These are phyloP conservation scores for Alternaria incomplexa DNA, from an alignment of 2,329 filamentous ascomycete species.

Conservation along the genomic window DNA sequence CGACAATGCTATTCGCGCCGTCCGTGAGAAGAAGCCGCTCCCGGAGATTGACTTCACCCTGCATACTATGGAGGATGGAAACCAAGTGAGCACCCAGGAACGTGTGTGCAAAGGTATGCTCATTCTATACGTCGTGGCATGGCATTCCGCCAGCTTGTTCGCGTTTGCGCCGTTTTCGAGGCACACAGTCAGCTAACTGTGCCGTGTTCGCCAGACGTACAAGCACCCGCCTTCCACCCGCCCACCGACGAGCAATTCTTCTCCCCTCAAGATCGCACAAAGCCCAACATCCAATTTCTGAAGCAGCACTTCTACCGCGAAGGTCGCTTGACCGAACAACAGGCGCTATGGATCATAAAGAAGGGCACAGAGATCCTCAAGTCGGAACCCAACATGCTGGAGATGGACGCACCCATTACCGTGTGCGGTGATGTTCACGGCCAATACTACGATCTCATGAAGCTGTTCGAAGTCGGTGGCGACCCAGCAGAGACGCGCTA, in stretches of 20 bases:
- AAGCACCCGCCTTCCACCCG: conserved; percentile 92
- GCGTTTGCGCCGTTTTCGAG: conserved; percentile 1
- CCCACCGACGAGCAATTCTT: conserved; percentile 95
- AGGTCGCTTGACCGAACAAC: conserved; percentile 94
- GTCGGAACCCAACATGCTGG: conserved; percentile 90
- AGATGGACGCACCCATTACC: conserved; percentile 99
- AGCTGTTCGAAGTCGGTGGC: conserved; percentile 97
- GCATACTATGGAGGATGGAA: conserved; percentile 97
- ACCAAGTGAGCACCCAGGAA: conserved; percentile 92
- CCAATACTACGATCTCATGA: conserved; percentile 99
- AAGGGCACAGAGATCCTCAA: conserved; percentile 86
- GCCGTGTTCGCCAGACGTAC: conserved; percentile 72
- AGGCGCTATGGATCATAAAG: conserved; percentile 93
- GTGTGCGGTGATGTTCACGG: conserved; percentile 98
- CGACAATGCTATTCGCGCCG: conserved; percentile 89
- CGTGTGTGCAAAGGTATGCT: conserved; percentile 93
- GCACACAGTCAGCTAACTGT: conserved; percentile 34
- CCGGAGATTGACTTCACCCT: conserved; percentile 99
- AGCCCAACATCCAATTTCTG: conserved; percentile 91
- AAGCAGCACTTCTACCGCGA: conserved; percentile 99
- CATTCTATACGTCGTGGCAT: conserved; percentile 1
- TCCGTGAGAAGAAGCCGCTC: conserved; percentile 91
- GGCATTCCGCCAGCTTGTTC: not conserved
- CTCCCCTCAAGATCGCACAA: conserved; percentile 80
- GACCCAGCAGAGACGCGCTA: conserved; percentile 96